phyloP scores from a whole-genome alignment of 2,329 filamentous ascomycete genomes.

The Colletotrichum sp. region DNA sequence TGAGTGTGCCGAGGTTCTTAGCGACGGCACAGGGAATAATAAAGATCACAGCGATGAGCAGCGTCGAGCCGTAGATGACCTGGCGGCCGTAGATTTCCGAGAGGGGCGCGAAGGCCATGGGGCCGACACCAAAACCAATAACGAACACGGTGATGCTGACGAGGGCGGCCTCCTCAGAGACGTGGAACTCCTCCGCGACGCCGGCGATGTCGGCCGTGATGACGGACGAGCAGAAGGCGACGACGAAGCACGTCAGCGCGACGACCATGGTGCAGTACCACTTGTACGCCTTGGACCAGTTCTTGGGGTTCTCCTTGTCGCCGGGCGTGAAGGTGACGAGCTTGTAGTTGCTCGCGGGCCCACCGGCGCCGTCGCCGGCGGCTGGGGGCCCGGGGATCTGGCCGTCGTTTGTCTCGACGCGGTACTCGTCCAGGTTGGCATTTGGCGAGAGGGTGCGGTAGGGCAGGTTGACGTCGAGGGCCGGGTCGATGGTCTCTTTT shows the following conservation, averaged over 20 bases:
- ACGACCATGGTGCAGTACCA: conserved; percentile 90
- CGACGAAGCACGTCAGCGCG: conserved; percentile 75
- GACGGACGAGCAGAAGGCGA: conserved; percentile 74
- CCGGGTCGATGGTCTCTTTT: conserved; percentile 43
- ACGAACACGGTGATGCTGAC: conserved; percentile 80
- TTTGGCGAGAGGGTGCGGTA: conserved; percentile 65
- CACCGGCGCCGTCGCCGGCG: not conserved
- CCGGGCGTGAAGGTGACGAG: conserved; percentile 70
- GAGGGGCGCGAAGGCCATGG: conserved; percentile 80
- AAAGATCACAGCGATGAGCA: conserved; percentile 76
- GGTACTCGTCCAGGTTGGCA: conserved; percentile 72
- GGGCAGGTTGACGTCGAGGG: conserved; percentile 63
- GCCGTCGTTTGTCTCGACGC: conserved; percentile 64
- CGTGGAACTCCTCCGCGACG: conserved; percentile 66
- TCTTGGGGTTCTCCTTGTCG: conserved; percentile 83
- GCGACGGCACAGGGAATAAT: conserved; percentile 81
- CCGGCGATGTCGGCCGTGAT: conserved; percentile 78
- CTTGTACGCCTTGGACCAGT: conserved; percentile 79
- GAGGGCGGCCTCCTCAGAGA: conserved; percentile 75
- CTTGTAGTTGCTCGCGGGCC: conserved; percentile 39
- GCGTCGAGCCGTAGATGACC: conserved; percentile 72
- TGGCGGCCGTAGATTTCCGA: conserved; percentile 77
- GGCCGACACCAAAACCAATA: conserved; percentile 80
- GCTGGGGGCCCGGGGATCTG: conserved; percentile 56
- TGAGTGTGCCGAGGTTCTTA: conserved; percentile 75